Percentiles rank a stretch among this genome's conserved stretches.
These are phyloP conservation scores for Helianthus annuus DNA, from an alignment of 129 eudicot genomes.

Conservation along the genomic window HanXRQr2.0-SUNRISE NC_035435.2:26900416-26900915, in stretches of 20 bases:
- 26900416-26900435: too few species aligned
- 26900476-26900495: too few species aligned
- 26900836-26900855: conserved; percentile 6
- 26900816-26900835: not conserved
- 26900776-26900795: not conserved
- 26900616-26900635: conserved; percentile 97
- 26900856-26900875: conserved; percentile 94
- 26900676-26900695: conserved; percentile 99
- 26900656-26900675: conserved; percentile 92
- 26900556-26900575: conserved; percentile 97
- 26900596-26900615: conserved; percentile 99
- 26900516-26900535: conserved; percentile 95
- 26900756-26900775: conserved; percentile 20
- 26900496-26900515: conserved; percentile 12
- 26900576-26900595: conserved; percentile 72
- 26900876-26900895: conserved; percentile 92
- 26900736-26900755: conserved; percentile 98
- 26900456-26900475: too few species aligned
- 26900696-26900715: conserved; percentile 97
- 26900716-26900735: conserved; percentile 96
- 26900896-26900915: conserved; percentile 88
- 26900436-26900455: too few species aligned
- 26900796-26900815: too few species aligned
- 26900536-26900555: conserved; percentile 98
- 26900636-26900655: conserved; percentile 84